phyloP scores from a whole-genome alignment of 257 asterid species.

The Avicennia marina region DNA sequence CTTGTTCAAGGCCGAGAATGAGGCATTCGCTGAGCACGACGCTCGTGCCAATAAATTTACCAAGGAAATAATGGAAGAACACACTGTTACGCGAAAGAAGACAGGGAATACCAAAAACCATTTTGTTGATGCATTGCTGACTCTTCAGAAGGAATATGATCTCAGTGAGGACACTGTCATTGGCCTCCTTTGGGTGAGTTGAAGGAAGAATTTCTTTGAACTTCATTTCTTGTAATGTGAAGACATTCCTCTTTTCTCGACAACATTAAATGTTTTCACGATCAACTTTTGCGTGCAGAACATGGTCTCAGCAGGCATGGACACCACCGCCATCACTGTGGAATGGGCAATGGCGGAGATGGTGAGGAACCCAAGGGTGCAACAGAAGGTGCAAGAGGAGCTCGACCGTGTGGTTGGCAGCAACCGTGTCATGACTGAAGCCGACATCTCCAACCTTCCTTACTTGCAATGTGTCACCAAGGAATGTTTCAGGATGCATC shows the following conservation, averaged over 20 bases:
- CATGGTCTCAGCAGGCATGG: slow-evolving; percentile 90
- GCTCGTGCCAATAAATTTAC: slow-evolving; percentile 46
- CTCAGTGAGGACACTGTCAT: slow-evolving; percentile 63
- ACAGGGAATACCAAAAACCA: slow-evolving; percentile 74
- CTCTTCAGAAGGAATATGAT: slow-evolving; percentile 68
- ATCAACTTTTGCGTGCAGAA: slow-evolving; percentile 41
- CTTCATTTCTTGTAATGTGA: neutral
- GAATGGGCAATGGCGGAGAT: slow-evolving; percentile 88
- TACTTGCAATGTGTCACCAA: slow-evolving; percentile 62
- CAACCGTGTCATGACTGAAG: slow-evolving; percentile 51
- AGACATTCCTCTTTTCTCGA: neutral
- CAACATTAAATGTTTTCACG: too few species aligned
- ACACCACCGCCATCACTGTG: slow-evolving; percentile 66
- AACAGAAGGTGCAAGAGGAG: slow-evolving; percentile 73
- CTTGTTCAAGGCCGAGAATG: slow-evolving; percentile 46
- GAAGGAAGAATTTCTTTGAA: neutral
- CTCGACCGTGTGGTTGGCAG: slow-evolving; percentile 60
- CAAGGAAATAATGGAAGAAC: slow-evolving; percentile 75
- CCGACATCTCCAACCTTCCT: slow-evolving; percentile 57
- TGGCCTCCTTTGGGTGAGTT: slow-evolving; percentile 79
- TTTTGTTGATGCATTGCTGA: slow-evolving; percentile 73
- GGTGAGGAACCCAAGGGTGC: slow-evolving; percentile 78
- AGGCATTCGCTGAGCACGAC: slow-evolving; percentile 42
- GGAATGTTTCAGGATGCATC: slow-evolving; percentile 71
- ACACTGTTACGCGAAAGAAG: slow-evolving; percentile 49